Percentiles rank a stretch among this genome's conserved stretches.
Evolutionary conservation across 2,329 filamentous ascomycete species (phyloP).

Genomic region (Colletotrichum chrysophilum): DNA sequence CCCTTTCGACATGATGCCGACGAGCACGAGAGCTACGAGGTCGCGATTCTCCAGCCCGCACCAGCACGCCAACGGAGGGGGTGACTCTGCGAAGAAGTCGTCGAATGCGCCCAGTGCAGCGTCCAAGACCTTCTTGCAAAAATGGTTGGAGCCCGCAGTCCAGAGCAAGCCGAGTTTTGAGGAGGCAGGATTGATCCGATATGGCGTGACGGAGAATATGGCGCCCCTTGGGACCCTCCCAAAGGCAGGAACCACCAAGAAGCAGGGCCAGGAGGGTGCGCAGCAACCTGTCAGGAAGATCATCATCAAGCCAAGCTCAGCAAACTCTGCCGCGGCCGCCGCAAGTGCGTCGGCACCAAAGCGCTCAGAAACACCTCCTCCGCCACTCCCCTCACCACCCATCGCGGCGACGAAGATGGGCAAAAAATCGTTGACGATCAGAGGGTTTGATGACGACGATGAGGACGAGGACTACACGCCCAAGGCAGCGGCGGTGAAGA

Average conservation of each 20-base stretch:
- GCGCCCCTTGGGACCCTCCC: slow-evolving; percentile 79
- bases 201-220: slow-evolving; percentile 85
- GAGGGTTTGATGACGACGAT: slow-evolving; percentile 16
- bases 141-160: slow-evolving; percentile 64
- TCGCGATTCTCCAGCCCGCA: slow-evolving; percentile 64
- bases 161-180: slow-evolving; percentile 75
- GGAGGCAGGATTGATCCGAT: slow-evolving; percentile 75
- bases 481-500: slow-evolving; percentile 11
- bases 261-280: slow-evolving; percentile 32
- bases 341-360: slow-evolving; percentile 9
- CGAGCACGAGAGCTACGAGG: slow-evolving; percentile 54
- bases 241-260: slow-evolving; percentile 54
- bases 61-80: slow-evolving; percentile 32
- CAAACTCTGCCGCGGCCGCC: slow-evolving; percentile 22
- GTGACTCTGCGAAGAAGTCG: slow-evolving; percentile 13
- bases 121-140: slow-evolving; percentile 54
- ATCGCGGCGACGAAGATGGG: background rate
- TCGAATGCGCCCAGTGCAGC: slow-evolving; percentile 40
- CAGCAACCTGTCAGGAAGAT: slow-evolving; percentile 44
- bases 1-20: slow-evolving; percentile 38
- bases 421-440: slow-evolving; percentile 7
- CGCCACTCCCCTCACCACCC: slow-evolving; percentile 12
- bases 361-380: slow-evolving; percentile 16
- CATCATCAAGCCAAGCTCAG: slow-evolving; percentile 43
- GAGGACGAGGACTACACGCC: slow-evolving; percentile 13